These are phyloP conservation scores for Pseudisothecium myosuroides DNA, from an alignment of 225 moss, liverwort and hornwort species.

Conservation along the genomic window DNA sequence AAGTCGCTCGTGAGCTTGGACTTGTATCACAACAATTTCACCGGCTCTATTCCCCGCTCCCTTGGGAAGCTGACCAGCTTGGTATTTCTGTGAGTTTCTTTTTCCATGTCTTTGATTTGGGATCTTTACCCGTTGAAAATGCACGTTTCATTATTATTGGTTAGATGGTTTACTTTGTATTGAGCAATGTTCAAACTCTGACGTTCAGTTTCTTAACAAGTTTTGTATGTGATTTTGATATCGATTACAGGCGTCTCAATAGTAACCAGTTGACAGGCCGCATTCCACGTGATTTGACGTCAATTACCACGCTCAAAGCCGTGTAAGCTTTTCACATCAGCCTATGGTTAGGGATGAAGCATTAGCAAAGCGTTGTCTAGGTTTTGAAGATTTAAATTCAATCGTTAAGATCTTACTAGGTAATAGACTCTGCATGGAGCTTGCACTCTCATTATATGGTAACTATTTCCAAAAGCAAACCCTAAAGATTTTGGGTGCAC, in stretches of 20 bases:
- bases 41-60: slow-evolving; percentile 43
- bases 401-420: neutral
- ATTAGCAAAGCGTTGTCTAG: neutral
- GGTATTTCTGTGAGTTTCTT: slow-evolving; percentile 35
- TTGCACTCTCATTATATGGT: neutral
- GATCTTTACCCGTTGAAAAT: neutral
- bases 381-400: neutral
- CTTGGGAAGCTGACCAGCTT: slow-evolving; percentile 33
- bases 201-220: neutral
- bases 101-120: neutral
- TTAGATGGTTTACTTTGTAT: neutral
- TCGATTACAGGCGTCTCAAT: slow-evolving; percentile 32
- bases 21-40: slow-evolving; percentile 50
- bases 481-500: neutral
- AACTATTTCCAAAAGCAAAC: neutral
- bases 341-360: neutral
- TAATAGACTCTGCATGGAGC: neutral
- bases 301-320: slow-evolving; percentile 34
- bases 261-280: slow-evolving; percentile 38
- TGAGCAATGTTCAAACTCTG: neutral
- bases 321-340: slow-evolving; percentile 19
- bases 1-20: slow-evolving; percentile 53
- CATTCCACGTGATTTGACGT: slow-evolving; percentile 47
- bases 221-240: neutral
- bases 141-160: neutral